Base-by-base conservation (phyloP, 2,329 filamentous ascomycete species). In the Ceratocystis cacaofunesta region DNA sequence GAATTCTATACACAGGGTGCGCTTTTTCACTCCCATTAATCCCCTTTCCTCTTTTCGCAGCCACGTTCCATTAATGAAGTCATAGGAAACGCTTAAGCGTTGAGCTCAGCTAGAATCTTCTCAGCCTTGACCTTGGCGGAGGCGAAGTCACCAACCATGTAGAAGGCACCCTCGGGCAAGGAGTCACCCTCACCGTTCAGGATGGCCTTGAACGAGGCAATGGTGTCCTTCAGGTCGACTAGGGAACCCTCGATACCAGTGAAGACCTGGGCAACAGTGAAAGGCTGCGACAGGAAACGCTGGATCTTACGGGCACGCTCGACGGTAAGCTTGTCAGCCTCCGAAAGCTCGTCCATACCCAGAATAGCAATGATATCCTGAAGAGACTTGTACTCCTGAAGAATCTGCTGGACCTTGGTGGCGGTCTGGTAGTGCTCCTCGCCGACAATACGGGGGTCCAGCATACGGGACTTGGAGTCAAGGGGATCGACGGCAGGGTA, bases 361-460 rank as follows among this genome's bases (percentile, higher is more conserved):
- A 97, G 82, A 91, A 99, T 99, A 80, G 94, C 94, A 84, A 96
- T 96, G 87, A 99, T 99, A 84, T 99, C 94, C 84, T 99, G 94
- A 72, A 99, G 90, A 70, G 92, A 97, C 89, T 97, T 97, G 89
- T 99, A 99, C 85, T 97, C 94, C 83, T 99, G 94, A 77, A 99
- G 88, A 81, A 96, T 97, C 83, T 96, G 91, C 85, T 99, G 94
- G 76, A 99, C 94, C 74, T 87, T 87, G 78, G 89, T 89, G 78
- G 94, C 94, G 74, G 86, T 92, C 69, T 91, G 78, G 87, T 99
- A 99, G 85, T 99, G 94, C 69, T 99, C 94, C 76, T 97, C 84
- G 78, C 94, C 94, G 75, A 99, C 89, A 76, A 99, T 86, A 89
- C 94, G 92, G 80, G 94, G 90, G 83, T 97, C 94, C 76, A 99